Evolutionary conservation across 2,329 filamentous ascomycete genomes (phyloP).

Genomic region (Tolypocladium cylindrosporum): DNA sequence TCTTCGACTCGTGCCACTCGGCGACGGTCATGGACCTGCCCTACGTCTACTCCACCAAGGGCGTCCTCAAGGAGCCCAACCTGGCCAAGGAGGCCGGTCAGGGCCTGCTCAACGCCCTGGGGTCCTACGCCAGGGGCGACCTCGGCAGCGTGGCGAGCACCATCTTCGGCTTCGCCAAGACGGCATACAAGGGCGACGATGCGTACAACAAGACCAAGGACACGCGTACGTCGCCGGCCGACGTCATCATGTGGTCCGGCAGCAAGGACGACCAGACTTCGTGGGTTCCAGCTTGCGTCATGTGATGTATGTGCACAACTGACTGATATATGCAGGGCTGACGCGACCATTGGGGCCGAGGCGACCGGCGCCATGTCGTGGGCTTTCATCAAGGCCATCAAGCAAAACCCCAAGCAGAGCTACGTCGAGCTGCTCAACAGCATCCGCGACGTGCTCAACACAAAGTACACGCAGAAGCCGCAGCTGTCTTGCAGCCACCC

Average conservation of each 20-base stretch:
- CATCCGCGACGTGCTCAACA: conserved; percentile 78
- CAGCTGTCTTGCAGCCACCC: conserved; percentile 95
- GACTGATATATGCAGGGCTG: conserved; percentile 47
- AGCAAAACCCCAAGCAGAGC: conserved; percentile 89
- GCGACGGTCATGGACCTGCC: conserved; percentile 69
- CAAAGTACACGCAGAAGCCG: conserved; percentile 88
- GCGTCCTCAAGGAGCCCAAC: conserved; percentile 72
- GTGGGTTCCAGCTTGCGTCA: conserved; percentile 13
- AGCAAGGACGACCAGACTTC: conserved; percentile 94
- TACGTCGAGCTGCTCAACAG: conserved; percentile 94
- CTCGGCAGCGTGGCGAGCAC: conserved; percentile 70
- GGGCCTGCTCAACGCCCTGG: conserved; percentile 62
- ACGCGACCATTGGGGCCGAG: conserved; percentile 77
- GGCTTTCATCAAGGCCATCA: conserved; percentile 86
- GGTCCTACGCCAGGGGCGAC: conserved; percentile 75
- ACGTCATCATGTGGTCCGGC: conserved; percentile 97
- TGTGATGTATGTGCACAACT: not conserved
- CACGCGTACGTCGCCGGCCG: conserved; percentile 88
- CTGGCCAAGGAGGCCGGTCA: conserved; percentile 69
- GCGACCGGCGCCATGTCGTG: conserved; percentile 98
- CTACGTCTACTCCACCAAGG: conserved; percentile 73
- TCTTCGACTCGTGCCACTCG: conserved; percentile 75
- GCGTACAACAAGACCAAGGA: conserved; percentile 70
- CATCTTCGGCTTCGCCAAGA: conserved; percentile 79
- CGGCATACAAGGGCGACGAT: conserved; percentile 69